Evolutionary conservation across 352 stramenopile genomes (phyloP).

Genomic region (Phytophthora brassicae): DNA sequence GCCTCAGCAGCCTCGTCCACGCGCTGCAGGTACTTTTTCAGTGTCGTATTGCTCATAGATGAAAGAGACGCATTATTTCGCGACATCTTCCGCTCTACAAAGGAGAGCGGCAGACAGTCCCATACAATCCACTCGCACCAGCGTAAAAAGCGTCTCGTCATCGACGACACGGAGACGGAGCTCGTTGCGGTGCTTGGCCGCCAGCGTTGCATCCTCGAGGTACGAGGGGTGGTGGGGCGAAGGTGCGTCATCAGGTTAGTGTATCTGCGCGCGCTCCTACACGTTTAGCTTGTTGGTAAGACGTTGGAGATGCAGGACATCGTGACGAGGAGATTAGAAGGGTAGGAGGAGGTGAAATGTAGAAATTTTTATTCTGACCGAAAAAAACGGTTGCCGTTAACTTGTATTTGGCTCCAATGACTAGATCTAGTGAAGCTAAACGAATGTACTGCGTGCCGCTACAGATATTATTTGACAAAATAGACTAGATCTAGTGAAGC

Average conservation of each 20-base stretch:
- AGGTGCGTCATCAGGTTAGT: conserved; percentile 11
- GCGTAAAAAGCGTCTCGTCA: conserved; percentile 1
- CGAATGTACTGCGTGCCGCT: too few relatives aligned
- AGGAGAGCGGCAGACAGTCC: neutral
- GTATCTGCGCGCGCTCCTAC: conserved; percentile 4
- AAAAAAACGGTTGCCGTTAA: too few relatives aligned
- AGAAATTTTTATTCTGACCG: too few relatives aligned
- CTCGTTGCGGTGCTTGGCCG: conserved; percentile 3
- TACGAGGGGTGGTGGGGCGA: conserved; percentile 3
- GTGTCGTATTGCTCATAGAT: conserved; percentile 1
- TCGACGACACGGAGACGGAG: conserved; percentile 4
- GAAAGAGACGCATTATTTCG: neutral
- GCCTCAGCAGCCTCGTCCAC: neutral
- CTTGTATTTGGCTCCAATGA: too few relatives aligned
- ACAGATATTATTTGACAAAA: too few relatives aligned
- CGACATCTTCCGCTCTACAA: conserved; percentile 4
- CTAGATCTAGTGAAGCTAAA: too few relatives aligned
- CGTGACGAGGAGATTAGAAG: too few relatives aligned
- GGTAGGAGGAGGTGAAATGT: too few relatives aligned
- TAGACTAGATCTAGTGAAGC: too few relatives aligned
- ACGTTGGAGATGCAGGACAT: too few relatives aligned
- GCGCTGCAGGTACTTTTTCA: conserved; percentile 6
- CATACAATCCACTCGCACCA: conserved; percentile 3
- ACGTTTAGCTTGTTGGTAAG: too few relatives aligned
- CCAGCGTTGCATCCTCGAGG: conserved; percentile 3